Percentiles rank a stretch among this genome's conserved stretches.
phyloP scores from a whole-genome alignment of 2,329 filamentous ascomycete genomes.

The Teratosphaeriaceae sp. region DNA sequence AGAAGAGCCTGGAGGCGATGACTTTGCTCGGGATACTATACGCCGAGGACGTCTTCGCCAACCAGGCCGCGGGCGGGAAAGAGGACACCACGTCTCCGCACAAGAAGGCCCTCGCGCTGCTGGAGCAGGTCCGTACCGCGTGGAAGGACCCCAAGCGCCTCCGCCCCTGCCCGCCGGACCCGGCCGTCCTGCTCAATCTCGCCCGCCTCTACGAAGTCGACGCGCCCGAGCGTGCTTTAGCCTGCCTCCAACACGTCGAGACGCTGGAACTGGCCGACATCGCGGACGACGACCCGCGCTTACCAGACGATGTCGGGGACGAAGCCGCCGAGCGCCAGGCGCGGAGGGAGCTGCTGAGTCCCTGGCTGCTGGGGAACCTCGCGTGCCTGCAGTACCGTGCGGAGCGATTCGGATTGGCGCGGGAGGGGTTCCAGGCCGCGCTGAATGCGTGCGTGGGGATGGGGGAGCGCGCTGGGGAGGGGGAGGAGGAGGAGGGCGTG shows the following conservation, averaged over 20 bases:
- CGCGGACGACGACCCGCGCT: slow-evolving; percentile 53
- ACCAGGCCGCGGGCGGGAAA: slow-evolving; percentile 62
- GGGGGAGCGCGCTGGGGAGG: slow-evolving; percentile 63
- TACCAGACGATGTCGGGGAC: slow-evolving; percentile 40
- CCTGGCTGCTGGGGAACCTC: slow-evolving; percentile 93
- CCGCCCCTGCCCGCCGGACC: no score
- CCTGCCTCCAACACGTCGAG: slow-evolving; percentile 88
- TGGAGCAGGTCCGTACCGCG: slow-evolving; percentile 75
- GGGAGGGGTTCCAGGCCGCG: slow-evolving; percentile 87
- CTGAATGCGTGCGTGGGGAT: slow-evolving; percentile 80
- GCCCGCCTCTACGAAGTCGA: slow-evolving; percentile 84
- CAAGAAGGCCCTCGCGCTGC: slow-evolving; percentile 76
- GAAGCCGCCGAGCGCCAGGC: slow-evolving; percentile 36
- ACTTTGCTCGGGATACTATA: slow-evolving; percentile 85
- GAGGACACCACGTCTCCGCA: slow-evolving; percentile 82
- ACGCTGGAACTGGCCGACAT: slow-evolving; percentile 79
- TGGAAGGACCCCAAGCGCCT: slow-evolving; percentile 96
- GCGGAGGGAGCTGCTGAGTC: slow-evolving; percentile 73
- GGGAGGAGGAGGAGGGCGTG: slow-evolving; percentile 79
- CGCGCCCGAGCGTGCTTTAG: slow-evolving; percentile 80
- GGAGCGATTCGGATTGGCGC: slow-evolving; percentile 72
- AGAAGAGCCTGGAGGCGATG: slow-evolving; percentile 81
- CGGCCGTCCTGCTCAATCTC: slow-evolving; percentile 84
- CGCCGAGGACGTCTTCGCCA: slow-evolving; percentile 86
- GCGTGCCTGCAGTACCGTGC: slow-evolving; percentile 90